Base-by-base conservation (phyloP, 164 flowering plant genomes). In the Annona squamosa region DNA sequence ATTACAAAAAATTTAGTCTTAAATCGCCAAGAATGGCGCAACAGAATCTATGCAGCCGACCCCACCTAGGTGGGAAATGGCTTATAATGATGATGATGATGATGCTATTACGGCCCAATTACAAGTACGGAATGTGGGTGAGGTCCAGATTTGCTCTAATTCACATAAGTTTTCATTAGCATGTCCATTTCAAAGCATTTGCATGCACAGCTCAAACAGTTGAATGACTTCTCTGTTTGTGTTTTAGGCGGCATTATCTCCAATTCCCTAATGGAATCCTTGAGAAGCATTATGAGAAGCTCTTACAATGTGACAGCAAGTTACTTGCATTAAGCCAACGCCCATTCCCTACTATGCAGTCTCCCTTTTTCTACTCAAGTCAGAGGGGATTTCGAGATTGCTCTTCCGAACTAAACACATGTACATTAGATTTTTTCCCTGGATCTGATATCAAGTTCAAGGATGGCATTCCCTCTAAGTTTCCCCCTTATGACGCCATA, bases 231-330 rank as follows among this genome's bases (percentile, higher is more conserved):
- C 56, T 19, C 37, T 7, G 46, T 68, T 48, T 48, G n/a, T 10
- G 43, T 52, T 43, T 10, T 68, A 88, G 91, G 86, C 82, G 84
- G 56, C 88, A 88, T 63, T 76, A 41, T 65, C 69, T 86, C 57
- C 48, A 59, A 74, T 84, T 85, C 73, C 82, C 84, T 44, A 77
- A 84, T 2, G 88, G 87, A 68, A 72, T 69, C 0, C 81, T 88
- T 43, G 84, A 85, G 46, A 85, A 74, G 65, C 83, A 73, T 66
- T 82, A 71, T 48, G 82, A 78, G 73, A 84, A 84, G 77, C 81
- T 88, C 45, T 48, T 86, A 17, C 77, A 83, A 69, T 69, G 68
- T 19, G 87, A 86, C 42, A 48, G 4, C 2, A 71, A 81, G 4
- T 67, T 86, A 64, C 43, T 46, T 4, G 46, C 46, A 18, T 16